Evolutionary conservation across 306 rosid genomes (phyloP).

Genomic region (Fragaria vesca): DNA sequence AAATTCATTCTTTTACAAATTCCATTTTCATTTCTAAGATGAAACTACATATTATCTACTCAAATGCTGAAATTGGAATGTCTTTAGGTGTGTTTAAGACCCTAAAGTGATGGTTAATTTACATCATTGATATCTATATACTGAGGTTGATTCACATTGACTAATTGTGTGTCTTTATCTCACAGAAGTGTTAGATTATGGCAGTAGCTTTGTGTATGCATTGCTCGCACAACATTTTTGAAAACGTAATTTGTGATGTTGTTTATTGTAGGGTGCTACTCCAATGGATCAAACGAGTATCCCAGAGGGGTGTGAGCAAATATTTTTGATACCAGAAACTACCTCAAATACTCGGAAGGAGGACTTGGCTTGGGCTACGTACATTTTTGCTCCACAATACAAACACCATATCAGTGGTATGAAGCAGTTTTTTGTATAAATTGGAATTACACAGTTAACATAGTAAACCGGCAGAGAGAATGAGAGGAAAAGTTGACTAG

Average conservation of each 20-base stretch:
- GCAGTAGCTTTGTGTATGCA: background rate
- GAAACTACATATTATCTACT: background rate
- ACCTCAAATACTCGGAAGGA: slow-evolving; percentile 54
- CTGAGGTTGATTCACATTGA: background rate
- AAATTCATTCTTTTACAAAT: too few relatives aligned
- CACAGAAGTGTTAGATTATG: background rate
- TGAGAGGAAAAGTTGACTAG: background rate
- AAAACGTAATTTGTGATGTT: background rate
- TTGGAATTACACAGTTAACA: slow-evolving; percentile 4
- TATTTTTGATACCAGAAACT: slow-evolving; percentile 63
- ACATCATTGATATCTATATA: too few relatives aligned
- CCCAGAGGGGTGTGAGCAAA: slow-evolving; percentile 69
- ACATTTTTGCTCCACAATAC: slow-evolving; percentile 71
- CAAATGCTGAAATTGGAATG: background rate
- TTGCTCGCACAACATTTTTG: slow-evolving; percentile 1
- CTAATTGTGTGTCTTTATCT: background rate
- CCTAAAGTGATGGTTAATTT: background rate
- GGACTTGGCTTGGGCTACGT: slow-evolving; percentile 91
- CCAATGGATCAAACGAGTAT: slow-evolving; percentile 57
- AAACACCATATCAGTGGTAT: slow-evolving; percentile 65
- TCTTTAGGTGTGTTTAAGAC: background rate
- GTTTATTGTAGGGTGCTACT: slow-evolving; percentile 60
- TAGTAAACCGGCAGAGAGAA: background rate
- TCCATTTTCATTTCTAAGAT: background rate
- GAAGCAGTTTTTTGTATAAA: background rate